Percentiles rank a stretch among this genome's conserved stretches.
Conservation (phyloP, 768 basidiomycete genomes). For the Suillus tomentosus region DNA sequence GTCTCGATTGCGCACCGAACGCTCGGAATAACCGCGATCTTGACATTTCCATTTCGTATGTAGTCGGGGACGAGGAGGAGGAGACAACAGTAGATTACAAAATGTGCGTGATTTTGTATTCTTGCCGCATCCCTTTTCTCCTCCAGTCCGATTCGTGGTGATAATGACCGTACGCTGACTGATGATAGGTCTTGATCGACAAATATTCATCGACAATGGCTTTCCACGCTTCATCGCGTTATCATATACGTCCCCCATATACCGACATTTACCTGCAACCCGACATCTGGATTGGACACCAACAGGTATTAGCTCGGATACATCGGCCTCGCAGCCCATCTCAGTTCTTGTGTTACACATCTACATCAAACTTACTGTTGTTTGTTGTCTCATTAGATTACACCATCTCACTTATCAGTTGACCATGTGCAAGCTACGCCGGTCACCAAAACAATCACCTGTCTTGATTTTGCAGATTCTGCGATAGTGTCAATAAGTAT, state of each 20-base stretch:
- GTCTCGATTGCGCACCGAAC: slow-evolving; percentile 83
- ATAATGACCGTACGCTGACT: slow-evolving; percentile 55
- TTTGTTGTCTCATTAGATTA: slow-evolving; percentile 7
- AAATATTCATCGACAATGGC: slow-evolving; percentile 2
- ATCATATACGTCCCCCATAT: slow-evolving; percentile 16
- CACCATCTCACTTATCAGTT: background rate
- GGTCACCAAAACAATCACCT: background rate
- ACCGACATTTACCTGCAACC: slow-evolving; percentile 10
- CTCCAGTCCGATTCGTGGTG: slow-evolving; percentile 15
- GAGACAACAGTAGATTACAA: slow-evolving; percentile 63
- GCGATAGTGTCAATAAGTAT: background rate
- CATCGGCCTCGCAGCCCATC: slow-evolving; percentile 12
- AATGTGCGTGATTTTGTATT: slow-evolving; percentile 69
- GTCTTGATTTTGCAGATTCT: background rate
- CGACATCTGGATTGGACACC: slow-evolving; percentile 18
- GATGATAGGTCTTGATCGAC: slow-evolving; percentile 70
- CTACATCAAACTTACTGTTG: background rate
- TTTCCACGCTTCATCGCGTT: background rate
- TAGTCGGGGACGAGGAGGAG: slow-evolving; percentile 35
- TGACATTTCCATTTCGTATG: slow-evolving; percentile 84
- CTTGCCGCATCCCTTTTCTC: slow-evolving; percentile 22
- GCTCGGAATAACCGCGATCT: slow-evolving; percentile 92
- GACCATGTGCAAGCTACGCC: background rate
- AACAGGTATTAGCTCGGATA: slow-evolving; percentile 31
- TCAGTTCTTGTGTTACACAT: background rate